Percentiles rank a stretch among this genome's conserved stretches.
Evolutionary conservation across 2,329 filamentous ascomycete species (phyloP).

Genomic region (Thielaviopsis punctulata): DNA sequence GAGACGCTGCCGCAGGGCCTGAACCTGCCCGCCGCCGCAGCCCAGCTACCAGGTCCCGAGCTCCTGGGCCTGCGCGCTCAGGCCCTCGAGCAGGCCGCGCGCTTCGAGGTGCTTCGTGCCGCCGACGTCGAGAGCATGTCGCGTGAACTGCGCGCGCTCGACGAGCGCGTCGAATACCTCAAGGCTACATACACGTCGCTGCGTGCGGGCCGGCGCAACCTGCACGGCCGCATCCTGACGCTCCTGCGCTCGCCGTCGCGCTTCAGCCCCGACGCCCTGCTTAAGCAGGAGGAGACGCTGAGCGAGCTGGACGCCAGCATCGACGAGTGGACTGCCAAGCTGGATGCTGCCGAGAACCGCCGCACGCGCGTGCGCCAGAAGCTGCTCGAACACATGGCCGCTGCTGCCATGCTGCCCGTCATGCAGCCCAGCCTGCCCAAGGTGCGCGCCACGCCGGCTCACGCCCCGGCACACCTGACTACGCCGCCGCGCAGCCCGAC

Average conservation of each 20-base stretch:
- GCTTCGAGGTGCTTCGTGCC: slow-evolving; percentile 46
- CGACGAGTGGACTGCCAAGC: slow-evolving; percentile 63
- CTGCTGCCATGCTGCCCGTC: slow-evolving; percentile 38
- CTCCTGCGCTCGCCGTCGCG: slow-evolving; percentile 55
- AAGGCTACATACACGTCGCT: slow-evolving; percentile 61
- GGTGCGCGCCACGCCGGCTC: slow-evolving; percentile 15
- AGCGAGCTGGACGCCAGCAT: slow-evolving; percentile 62
- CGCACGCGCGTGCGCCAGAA: slow-evolving; percentile 61
- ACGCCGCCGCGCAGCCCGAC: slow-evolving; percentile 44
- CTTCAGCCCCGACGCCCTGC: slow-evolving; percentile 57
- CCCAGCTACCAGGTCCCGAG: slow-evolving; percentile 31
- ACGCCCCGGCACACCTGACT: slow-evolving; percentile 29
- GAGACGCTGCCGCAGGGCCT: slow-evolving; percentile 43
- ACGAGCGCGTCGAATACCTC: slow-evolving; percentile 63
- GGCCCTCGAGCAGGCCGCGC: slow-evolving; percentile 41
- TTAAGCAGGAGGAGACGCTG: slow-evolving; percentile 66
- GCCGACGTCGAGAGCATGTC: slow-evolving; percentile 50
- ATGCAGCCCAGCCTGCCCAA: slow-evolving; percentile 16
- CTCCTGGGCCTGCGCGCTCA: slow-evolving; percentile 37
- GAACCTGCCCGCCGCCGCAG: slow-evolving; percentile 33
- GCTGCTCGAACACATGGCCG: slow-evolving; percentile 65
- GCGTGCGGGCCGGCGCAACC: slow-evolving; percentile 55
- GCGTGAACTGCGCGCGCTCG: slow-evolving; percentile 57
- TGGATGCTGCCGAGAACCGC: slow-evolving; percentile 66
- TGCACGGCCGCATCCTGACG: slow-evolving; percentile 60